Base-by-base conservation (phyloP, 2,329 filamentous ascomycete species). In the Phialophora expanda region DNA sequence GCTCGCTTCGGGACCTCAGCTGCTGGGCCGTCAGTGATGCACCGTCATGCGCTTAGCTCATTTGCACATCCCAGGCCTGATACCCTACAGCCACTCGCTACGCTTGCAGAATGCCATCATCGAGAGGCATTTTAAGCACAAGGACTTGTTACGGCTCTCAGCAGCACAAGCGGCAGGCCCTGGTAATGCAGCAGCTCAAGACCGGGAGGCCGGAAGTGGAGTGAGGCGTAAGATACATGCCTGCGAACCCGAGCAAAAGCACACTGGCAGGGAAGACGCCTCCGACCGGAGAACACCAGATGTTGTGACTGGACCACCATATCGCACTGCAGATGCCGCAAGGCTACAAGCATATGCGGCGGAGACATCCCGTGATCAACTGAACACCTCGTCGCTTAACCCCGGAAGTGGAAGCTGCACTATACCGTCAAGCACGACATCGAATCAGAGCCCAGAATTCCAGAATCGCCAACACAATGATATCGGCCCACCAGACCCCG, bases 401-500 rank as follows among this genome's bases (percentile, higher is more conserved):
- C 17, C 53, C 28, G 53, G 28, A 55, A 55, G 28, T 8, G 53
- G 53, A 32, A 32, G 53, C 30, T 20, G 17, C 30, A 51, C 32
- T 53, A 34, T 48, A 17, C 9, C 44, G 11, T 53, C 58, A 6
- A 32, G 26, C 9, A 12, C 28, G 4, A n/a, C 20, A 17, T 11
- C 32, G 7, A 34, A 50, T 12, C 9, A 17, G 38, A 20, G 46
- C n/a, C 22, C 20, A 17, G 26, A 20, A 28, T n/a, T 32, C 12
- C 24, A 22, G 11, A 38, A 17, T 24, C 46, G 2, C 3, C 7
- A 50, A 26, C 58, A 53, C 58, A 9, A 34, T 34, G 28, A 53
- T 22, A 51, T 5, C n/a, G 53, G 11, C 5, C 77, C 84, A 8
- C 90, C 90, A 0, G 80, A 82, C 14, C 91, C 92, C 28, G 87